Evolutionary conservation across 495 filamentous ascomycete species (phyloP), one percentile per base, ranked within the genome.

Genomic region (Aspergillus olivimuriae): DNA sequence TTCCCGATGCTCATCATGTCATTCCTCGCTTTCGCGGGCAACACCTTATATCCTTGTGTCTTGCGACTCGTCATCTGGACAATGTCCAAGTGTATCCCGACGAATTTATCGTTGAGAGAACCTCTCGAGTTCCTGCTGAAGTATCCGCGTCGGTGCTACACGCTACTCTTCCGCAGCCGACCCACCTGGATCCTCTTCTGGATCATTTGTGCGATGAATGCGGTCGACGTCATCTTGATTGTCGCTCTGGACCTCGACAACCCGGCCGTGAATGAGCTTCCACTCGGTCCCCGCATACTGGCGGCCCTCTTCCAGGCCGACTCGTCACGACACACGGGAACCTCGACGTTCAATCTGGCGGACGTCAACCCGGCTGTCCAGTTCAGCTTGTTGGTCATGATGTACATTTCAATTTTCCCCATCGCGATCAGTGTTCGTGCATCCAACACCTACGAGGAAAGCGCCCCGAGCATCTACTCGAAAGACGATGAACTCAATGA

Each of bases 21-120:
- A 14, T 84, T 87, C 46, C 73, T 94, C n/a, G 83, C 88, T 46
- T 75, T 88, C 44, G 77, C 84, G 35, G 87, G 87, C 22, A 90
- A 94, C 50, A 92, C 86, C 0, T 82, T 82, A 8, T 92, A 89
- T 47, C 87, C 87, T 2, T 79, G 86, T 55, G 77, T 89, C 69
- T 71, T 94, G 17, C 81, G 87, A 16, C 80, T 89, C 55, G 67
- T 82, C 46, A 89, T 94, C 26, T 94, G 87, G 87, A 45, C 77
- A 6, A 56, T 65, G 28, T 80, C 72, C 18, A 72, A 74, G 28
- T 41, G 76, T 21, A 69, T 72, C 12, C 78, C 82, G 9, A 35
- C 50, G 15, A 24, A 47, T 2, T 61, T 56, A n/a, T 57, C 56
- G 3, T 43, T 55, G 2, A 55, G 55, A 43, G 53, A 66, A 12